These are phyloP conservation scores for Allium sativum DNA, from an alignment of 106 monocot species.

Conservation along the genomic window DNA sequence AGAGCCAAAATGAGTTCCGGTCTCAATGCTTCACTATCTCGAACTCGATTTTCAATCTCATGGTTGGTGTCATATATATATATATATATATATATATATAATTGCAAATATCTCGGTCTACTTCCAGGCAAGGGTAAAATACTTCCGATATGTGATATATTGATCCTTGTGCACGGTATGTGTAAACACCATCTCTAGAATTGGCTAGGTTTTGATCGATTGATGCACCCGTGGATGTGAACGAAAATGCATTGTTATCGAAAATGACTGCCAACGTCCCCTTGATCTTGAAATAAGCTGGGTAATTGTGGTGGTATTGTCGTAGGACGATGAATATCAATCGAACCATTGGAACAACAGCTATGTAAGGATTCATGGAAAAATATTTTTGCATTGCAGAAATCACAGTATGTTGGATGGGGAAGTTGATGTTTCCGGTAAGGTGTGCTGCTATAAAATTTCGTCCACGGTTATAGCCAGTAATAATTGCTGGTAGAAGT, in stretches of 20 bases:
- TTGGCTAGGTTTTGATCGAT: background rate
- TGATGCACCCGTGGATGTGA: background rate
- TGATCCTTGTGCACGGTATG: background rate
- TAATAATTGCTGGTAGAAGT: too few relatives aligned
- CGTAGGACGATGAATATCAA: too few relatives aligned
- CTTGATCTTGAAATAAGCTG: background rate
- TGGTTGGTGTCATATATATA: background rate
- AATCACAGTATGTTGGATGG: too few relatives aligned
- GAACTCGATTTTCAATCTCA: background rate
- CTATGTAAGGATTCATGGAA: too few relatives aligned
- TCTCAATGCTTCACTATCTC: background rate
- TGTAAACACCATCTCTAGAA: background rate
- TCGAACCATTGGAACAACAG: too few relatives aligned
- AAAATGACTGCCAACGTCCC: background rate
- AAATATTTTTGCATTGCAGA: too few relatives aligned
- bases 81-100: conserved; percentile 4
- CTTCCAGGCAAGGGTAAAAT: background rate
- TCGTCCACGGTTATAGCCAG: too few relatives aligned
- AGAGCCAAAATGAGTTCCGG: background rate
- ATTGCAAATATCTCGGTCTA: background rate
- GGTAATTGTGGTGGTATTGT: background rate
- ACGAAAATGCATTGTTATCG: background rate
- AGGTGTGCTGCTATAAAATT: too few relatives aligned
- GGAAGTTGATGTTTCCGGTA: too few relatives aligned
- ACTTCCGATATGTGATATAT: background rate